A percentile compares a stretch with the other conserved stretches of the same genome.
These are phyloP conservation scores for Tagetes patula DNA, from an alignment of 129 eudicot species.

Conservation along the genomic window DNA sequence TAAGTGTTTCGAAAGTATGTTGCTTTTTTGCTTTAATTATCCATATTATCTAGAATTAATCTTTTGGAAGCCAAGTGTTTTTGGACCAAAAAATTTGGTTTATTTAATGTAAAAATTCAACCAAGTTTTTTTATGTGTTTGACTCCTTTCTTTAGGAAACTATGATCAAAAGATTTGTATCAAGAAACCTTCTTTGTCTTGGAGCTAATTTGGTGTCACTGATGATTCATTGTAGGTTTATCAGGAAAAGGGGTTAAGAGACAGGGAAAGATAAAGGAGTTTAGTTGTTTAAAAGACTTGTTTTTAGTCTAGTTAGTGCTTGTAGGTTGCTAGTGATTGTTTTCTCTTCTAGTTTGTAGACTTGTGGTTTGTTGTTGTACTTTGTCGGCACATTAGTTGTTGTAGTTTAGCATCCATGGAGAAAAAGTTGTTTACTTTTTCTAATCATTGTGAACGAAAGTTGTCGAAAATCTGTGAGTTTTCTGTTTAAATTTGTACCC, in stretches of 20 bases:
- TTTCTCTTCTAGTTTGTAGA: constrained; percentile 29
- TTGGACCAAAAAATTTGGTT: background rate
- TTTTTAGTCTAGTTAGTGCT: constrained; percentile 23
- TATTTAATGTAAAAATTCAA: background rate
- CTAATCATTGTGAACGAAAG: constrained; percentile 11
- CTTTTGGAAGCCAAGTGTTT: background rate
- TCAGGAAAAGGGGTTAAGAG: constrained; percentile 52
- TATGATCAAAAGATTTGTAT: constrained; percentile 7
- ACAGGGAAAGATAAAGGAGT: constrained; percentile 43
- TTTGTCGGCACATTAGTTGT: constrained; percentile 15
- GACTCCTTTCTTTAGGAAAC: background rate
- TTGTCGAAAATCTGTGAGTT: background rate
- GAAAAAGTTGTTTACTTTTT: constrained; percentile 14
- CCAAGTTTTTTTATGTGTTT: background rate
- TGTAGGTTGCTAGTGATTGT: constrained; percentile 23
- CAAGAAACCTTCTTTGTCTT: constrained; percentile 18
- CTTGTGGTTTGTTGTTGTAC: constrained; percentile 40
- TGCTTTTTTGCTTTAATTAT: background rate
- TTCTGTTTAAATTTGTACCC: background rate
- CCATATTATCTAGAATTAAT: background rate
- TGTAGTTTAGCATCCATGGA: constrained; percentile 39
- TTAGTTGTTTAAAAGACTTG: constrained; percentile 9
- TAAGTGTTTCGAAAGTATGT: background rate
- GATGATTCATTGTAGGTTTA: constrained; percentile 54
- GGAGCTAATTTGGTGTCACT: background rate